Evolutionary conservation across 2,329 filamentous ascomycete species (phyloP).

Genomic region (Neoscytalidium dimidiatum): DNA sequence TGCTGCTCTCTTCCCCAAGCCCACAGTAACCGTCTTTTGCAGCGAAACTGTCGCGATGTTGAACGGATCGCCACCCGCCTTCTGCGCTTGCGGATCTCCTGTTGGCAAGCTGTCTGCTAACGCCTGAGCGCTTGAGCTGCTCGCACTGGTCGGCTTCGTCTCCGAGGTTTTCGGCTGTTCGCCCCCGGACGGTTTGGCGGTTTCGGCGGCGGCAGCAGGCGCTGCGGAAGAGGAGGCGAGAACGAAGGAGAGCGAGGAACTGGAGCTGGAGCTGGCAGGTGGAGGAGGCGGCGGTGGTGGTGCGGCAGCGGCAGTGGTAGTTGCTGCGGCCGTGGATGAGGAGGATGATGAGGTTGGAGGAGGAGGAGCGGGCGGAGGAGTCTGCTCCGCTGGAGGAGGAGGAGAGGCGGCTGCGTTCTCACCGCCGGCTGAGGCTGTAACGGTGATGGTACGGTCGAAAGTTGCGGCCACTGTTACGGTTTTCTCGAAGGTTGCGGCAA

Average conservation of each 20-base stretch:
- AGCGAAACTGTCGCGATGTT: conserved; percentile 36
- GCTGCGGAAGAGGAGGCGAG: not conserved
- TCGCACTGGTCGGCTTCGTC: not conserved
- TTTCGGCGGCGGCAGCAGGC: not conserved
- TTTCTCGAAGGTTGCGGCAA: conserved; percentile 9
- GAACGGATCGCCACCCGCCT: conserved; percentile 29
- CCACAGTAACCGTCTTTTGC: conserved; percentile 38
- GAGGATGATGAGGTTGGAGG: not conserved
- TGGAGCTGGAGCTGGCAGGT: not conserved
- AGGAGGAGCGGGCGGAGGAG: not conserved
- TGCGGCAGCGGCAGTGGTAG: not conserved
- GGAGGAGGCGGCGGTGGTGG: not conserved
- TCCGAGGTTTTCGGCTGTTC: not conserved
- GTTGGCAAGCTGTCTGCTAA: not conserved
- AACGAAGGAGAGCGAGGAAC: conserved; percentile 4
- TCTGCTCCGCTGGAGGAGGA: not conserved
- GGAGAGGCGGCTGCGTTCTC: not conserved
- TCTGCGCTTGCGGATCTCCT: not conserved
- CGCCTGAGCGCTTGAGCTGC: not conserved
- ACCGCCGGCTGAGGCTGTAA: not conserved
- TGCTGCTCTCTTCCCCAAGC: conserved; percentile 31
- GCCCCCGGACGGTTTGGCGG: not conserved
- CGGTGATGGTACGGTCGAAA: not conserved
- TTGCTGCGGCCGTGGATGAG: not conserved
- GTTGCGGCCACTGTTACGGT: conserved; percentile 10